A percentile compares a stretch with the other conserved stretches of the same genome.
Conservation (phyloP, 768 basidiomycete species). For the Pilatotrama ljubarskyi region DNA sequence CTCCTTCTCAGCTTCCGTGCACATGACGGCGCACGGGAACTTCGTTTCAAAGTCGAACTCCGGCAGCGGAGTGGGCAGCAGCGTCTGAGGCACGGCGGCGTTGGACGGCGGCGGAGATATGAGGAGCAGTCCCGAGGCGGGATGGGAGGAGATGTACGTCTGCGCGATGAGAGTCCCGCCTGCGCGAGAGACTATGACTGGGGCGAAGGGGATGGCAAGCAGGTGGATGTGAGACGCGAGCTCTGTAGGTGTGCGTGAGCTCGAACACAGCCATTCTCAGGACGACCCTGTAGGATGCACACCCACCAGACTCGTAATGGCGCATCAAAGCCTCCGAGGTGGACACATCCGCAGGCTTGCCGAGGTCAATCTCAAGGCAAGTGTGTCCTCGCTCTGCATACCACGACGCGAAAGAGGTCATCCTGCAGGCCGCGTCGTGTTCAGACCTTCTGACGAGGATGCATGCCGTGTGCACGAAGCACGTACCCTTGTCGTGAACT, state of each 20-base stretch:
- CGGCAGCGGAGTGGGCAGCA: conserved; percentile 39
- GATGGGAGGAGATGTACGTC: conserved; percentile 67
- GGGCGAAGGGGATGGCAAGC: conserved; percentile 53
- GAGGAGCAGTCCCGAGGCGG: conserved; percentile 62
- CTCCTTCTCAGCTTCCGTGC: conserved; percentile 35
- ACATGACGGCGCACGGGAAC: conserved; percentile 59
- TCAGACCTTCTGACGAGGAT: neutral
- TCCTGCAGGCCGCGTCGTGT: conserved; percentile 28
- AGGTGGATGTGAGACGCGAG: conserved; percentile 44
- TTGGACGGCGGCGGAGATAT: conserved; percentile 55
- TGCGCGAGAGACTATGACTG: conserved; percentile 54
- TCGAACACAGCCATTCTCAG: neutral
- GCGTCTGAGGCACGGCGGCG: conserved; percentile 30
- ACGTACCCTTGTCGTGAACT: conserved; percentile 41
- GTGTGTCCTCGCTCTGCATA: conserved; percentile 52
- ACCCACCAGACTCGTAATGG: conserved; percentile 42
- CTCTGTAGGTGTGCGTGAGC: conserved; percentile 32
- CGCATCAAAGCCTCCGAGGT: conserved; percentile 36
- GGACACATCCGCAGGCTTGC: conserved; percentile 23
- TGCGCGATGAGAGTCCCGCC: conserved; percentile 58
- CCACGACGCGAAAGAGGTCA: conserved; percentile 38
- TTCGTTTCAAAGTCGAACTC: conserved; percentile 64
- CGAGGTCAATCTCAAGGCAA: conserved; percentile 46
- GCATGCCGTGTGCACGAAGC: too few relatives aligned
- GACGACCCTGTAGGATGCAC: too few relatives aligned